Evolutionary conservation across 345 rosid species (phyloP).

Genomic region (Ceriops tagal): DNA sequence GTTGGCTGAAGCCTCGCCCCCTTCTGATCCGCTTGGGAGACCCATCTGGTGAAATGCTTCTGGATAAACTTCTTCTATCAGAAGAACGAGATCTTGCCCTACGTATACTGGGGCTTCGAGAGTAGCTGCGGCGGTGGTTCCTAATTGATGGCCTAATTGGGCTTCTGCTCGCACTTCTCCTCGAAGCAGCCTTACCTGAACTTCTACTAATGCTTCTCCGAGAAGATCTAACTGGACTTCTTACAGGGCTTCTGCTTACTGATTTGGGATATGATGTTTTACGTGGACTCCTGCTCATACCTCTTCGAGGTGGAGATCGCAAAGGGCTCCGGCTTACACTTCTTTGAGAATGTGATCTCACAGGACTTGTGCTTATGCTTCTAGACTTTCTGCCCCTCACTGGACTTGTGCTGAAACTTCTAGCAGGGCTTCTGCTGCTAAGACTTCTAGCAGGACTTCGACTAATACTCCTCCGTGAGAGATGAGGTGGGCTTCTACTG

Average conservation of each 20-base stretch:
- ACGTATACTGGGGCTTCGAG: constrained; percentile 56
- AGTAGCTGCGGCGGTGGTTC: constrained; percentile 48
- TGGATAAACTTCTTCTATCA: constrained; percentile 68
- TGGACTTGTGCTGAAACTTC: constrained; percentile 41
- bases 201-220: constrained; percentile 42
- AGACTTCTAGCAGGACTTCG: constrained; percentile 46
- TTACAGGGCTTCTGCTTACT: constrained; percentile 43
- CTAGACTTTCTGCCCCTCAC: constrained; percentile 21
- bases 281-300: constrained; percentile 44
- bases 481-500: constrained; percentile 32
- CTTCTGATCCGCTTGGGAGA: constrained; percentile 82
- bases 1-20: constrained; percentile 90
- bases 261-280: constrained; percentile 28
- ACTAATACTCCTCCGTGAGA: constrained; percentile 40
- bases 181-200: constrained; percentile 44
- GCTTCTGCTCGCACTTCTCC: constrained; percentile 62
- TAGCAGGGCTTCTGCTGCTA: constrained; percentile 44
- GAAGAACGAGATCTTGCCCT: constrained; percentile 60
- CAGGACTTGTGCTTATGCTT: constrained; percentile 34
- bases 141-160: constrained; percentile 52
- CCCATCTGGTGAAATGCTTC: constrained; percentile 75
- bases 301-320: constrained; percentile 32
- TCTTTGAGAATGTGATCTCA: constrained; percentile 32
- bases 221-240: constrained; percentile 29
- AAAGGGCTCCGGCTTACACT: constrained; percentile 50